Percentiles rank a stretch among this genome's conserved stretches.
Conservation (phyloP, 1,284 basidiomycete species). For the Cystobasidium sp. region DNA sequence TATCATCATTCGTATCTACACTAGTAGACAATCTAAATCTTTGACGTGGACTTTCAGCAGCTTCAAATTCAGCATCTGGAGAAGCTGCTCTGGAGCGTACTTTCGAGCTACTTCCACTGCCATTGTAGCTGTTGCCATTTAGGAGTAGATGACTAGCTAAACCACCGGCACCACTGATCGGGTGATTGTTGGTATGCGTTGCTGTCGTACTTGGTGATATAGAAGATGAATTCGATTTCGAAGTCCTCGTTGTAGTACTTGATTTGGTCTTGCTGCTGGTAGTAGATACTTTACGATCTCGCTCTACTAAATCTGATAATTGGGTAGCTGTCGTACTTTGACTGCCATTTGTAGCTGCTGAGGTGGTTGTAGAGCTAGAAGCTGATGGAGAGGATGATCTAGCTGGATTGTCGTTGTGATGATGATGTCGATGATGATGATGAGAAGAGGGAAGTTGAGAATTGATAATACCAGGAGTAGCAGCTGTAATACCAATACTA, state of each 20-base stretch:
- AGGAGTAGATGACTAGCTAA: no score
- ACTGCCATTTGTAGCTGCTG: slow-evolving; percentile 6
- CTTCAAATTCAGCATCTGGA: slow-evolving; percentile 35
- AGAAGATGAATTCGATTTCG: not conserved
- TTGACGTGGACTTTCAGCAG: slow-evolving; percentile 34
- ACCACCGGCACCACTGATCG: no score
- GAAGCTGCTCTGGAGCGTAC: slow-evolving; percentile 37
- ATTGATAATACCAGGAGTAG: slow-evolving; percentile 21
- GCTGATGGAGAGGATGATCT: slow-evolving; percentile 38
- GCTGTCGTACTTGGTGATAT: not conserved
- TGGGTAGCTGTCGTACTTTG: slow-evolving; percentile 32
- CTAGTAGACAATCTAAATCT: slow-evolving; percentile 32
- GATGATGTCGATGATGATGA: no score
- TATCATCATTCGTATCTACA: slow-evolving; percentile 10
- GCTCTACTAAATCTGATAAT: slow-evolving; percentile 24
- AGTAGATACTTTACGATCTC: slow-evolving; percentile 8
- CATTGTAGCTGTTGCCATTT: no score
- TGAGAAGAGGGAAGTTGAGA: not conserved
- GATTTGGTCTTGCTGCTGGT: slow-evolving; percentile 1
- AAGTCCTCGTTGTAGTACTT: not conserved
- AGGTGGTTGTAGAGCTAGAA: slow-evolving; percentile 41
- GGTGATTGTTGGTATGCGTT: not conserved
- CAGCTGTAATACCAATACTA: slow-evolving; percentile 32
- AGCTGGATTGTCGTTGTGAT: not conserved
- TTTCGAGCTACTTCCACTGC: not conserved